Evolutionary conservation across 2,329 filamentous ascomycete species (phyloP).

Genomic region (Fusarium sp.): DNA sequence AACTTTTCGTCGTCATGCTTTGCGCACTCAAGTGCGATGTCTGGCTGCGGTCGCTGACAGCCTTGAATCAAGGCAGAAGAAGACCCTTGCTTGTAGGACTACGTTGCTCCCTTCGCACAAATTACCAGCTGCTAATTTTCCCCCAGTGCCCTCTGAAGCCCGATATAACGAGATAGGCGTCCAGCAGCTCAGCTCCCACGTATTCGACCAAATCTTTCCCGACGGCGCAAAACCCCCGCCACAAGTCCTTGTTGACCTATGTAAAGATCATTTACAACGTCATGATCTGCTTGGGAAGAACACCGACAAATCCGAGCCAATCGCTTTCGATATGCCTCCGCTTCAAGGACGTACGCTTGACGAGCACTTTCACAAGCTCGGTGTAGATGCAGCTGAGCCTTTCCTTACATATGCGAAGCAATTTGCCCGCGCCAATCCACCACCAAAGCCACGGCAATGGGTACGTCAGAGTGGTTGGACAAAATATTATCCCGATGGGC

Average conservation of each 20-base stretch:
- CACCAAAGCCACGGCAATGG: conserved; percentile 77
- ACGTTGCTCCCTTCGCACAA: not conserved
- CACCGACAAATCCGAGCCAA: conserved; percentile 78
- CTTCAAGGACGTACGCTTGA: conserved; percentile 86
- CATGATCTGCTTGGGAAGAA: conserved; percentile 94
- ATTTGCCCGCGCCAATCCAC: conserved; percentile 73
- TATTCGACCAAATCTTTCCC: conserved; percentile 87
- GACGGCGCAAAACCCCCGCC: conserved; percentile 67
- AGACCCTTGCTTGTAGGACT: conserved; percentile 57
- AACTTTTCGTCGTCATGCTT: conserved; percentile 54
- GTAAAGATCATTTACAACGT: conserved; percentile 82
- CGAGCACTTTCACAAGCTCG: conserved; percentile 92
- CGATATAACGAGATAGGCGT: conserved; percentile 94
- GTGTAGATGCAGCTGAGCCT: conserved; percentile 86
- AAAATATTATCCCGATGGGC: conserved; percentile 83
- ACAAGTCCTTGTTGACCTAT: conserved; percentile 79
- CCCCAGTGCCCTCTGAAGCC: conserved; percentile 63
- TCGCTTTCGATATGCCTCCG: conserved; percentile 86
- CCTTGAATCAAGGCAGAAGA: conserved; percentile 29
- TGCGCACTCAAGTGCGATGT: conserved; percentile 57
- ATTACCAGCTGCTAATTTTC: not conserved
- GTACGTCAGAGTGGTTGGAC: conserved; percentile 88
- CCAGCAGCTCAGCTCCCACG: conserved; percentile 87
- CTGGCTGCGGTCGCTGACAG: conserved; percentile 53
- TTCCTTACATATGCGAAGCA: conserved; percentile 80